Percentiles rank a stretch among this genome's conserved stretches.
Conservation (phyloP, 108 stramenopile species). For the Fragilaria crotonensis region DNA sequence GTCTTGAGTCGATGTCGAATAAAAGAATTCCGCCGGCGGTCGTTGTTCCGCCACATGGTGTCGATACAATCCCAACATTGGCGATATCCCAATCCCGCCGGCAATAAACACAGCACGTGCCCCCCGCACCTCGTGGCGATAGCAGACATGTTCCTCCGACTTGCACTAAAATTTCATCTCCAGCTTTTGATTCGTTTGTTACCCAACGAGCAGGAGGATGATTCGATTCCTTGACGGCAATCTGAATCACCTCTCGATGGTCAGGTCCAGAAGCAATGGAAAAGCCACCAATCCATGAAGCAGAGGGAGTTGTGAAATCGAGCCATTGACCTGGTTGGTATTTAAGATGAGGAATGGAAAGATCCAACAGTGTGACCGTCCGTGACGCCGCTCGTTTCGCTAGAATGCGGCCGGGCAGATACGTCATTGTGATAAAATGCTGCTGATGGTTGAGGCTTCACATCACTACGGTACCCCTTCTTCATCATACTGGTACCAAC, state of each 20-base stretch:
- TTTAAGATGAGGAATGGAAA: no score
- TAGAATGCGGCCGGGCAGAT: no score
- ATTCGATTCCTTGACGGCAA: background rate
- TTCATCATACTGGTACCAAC: no score
- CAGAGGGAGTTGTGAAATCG: background rate
- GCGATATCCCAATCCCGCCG: background rate
- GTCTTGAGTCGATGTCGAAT: background rate
- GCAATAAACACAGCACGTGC: background rate
- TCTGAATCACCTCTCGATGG: background rate
- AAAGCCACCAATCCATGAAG: background rate
- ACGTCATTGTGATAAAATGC: no score
- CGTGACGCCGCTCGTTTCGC: no score
- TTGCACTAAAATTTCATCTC: background rate
- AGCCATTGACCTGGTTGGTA: constrained; percentile 1
- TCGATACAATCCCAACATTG: background rate
- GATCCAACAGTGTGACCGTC: no score
- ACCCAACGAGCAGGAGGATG: background rate
- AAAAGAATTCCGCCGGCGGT: background rate
- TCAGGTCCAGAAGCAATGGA: background rate
- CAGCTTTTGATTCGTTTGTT: background rate
- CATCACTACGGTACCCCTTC: no score
- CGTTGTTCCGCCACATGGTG: background rate
- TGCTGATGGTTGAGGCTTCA: no score
- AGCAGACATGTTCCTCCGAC: background rate
- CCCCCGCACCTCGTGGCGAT: background rate